These are phyloP conservation scores for Mariannaea sp. DNA, from an alignment of 2,329 filamentous ascomycete genomes.

Conservation along the genomic window DNA sequence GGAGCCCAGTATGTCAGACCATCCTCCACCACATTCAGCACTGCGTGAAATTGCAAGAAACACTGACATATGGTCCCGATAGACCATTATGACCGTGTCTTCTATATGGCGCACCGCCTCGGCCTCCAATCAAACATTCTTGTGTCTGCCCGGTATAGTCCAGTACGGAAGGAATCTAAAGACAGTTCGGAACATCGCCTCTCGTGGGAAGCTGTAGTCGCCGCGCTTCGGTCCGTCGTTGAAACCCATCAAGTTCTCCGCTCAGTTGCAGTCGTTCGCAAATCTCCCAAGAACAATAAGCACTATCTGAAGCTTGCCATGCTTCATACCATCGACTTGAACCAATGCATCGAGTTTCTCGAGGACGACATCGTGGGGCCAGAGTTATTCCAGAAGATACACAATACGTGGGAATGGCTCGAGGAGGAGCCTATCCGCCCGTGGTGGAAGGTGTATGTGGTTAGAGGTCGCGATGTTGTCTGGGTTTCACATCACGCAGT, in stretches of 20 bases:
- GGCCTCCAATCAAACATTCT: slow-evolving; percentile 33
- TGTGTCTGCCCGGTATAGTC: slow-evolving; percentile 28
- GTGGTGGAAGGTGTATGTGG: slow-evolving; percentile 21
- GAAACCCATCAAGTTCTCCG: slow-evolving; percentile 24
- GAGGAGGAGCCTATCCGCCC: slow-evolving; percentile 14
- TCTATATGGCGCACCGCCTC: slow-evolving; percentile 25
- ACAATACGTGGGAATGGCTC: slow-evolving; percentile 20
- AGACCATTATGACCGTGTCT: slow-evolving; percentile 19
- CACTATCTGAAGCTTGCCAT: slow-evolving; percentile 15
- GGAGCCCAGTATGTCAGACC: slow-evolving; percentile 11
- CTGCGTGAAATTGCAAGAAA: background rate
- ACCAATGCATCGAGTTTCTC: slow-evolving; percentile 19
- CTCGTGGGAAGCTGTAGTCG: slow-evolving; percentile 9
- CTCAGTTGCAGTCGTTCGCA: slow-evolving; percentile 19
- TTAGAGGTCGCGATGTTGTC: slow-evolving; percentile 19
- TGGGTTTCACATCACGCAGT: slow-evolving; percentile 21
- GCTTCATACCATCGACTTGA: slow-evolving; percentile 14
- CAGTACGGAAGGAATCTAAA: background rate
- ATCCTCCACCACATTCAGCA: background rate
- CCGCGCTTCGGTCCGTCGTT: slow-evolving; percentile 25
- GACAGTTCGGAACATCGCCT: background rate
- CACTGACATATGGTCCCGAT: background rate
- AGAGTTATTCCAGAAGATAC: slow-evolving; percentile 17
- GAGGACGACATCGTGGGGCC: slow-evolving; percentile 4
- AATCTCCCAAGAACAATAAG: slow-evolving; percentile 4